Evolutionary conservation across 352 stramenopile species (phyloP).

Genomic region (Hyphochytrium catenoides): DNA sequence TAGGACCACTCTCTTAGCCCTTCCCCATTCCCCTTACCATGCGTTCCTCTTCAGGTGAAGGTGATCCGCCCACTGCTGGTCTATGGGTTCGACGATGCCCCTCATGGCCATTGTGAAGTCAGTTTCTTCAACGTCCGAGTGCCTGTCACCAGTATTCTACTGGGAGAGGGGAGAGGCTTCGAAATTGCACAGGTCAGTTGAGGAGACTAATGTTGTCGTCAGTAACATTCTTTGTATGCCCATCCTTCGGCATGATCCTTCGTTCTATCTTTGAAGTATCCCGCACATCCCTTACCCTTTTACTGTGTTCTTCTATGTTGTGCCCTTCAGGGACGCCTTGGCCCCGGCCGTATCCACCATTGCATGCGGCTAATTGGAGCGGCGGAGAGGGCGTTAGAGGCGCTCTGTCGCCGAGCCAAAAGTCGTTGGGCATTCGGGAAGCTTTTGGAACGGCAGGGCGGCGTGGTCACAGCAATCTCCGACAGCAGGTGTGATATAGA

Average conservation of each 20-base stretch:
- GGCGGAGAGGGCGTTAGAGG: constrained; percentile 20
- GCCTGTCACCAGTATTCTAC: constrained; percentile 15
- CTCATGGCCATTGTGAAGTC: constrained; percentile 63
- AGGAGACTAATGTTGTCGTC: too few species aligned
- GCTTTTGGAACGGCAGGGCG: constrained; percentile 10
- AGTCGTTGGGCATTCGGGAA: constrained; percentile 9
- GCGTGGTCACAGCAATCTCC: constrained; percentile 56
- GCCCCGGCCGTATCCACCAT: constrained; percentile 85
- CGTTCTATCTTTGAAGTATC: too few species aligned
- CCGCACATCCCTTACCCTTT: too few species aligned
- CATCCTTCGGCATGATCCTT: too few species aligned
- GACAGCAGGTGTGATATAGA: constrained; percentile 49
- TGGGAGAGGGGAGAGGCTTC: constrained; percentile 59
- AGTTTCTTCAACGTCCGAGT: constrained; percentile 22
- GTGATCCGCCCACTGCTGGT: constrained; percentile 47
- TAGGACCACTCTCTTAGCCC: too few species aligned
- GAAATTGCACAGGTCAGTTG: constrained; percentile 59
- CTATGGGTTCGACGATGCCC: constrained; percentile 91
- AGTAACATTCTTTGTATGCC: too few species aligned
- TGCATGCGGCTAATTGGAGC: constrained; percentile 87
- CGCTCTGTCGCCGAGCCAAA: constrained; percentile 13
- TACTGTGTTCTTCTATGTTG: too few species aligned
- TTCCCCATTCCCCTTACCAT: too few species aligned
- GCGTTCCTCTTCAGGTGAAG: too few species aligned
- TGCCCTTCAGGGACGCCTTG: constrained; percentile 41